Conservation (phyloP, 192 early-diverging fungal genomes). For the Mortierella antarctica region DNA sequence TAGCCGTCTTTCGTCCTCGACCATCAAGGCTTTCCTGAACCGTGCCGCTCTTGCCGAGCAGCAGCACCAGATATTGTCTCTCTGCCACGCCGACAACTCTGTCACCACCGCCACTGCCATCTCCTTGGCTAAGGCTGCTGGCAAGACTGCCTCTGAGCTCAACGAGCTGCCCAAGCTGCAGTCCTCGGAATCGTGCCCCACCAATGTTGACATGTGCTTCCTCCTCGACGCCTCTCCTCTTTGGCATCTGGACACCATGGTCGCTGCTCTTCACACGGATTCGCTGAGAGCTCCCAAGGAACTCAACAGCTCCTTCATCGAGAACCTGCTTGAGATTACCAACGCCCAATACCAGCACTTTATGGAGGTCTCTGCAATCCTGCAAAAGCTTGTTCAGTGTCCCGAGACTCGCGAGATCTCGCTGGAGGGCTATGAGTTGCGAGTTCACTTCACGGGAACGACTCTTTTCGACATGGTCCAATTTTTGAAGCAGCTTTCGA, state of each 20-base stretch:
- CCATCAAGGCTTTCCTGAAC: conserved; percentile 34
- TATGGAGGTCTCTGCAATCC: conserved; percentile 45
- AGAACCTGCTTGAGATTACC: conserved; percentile 42
- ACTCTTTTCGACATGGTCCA: conserved; percentile 42
- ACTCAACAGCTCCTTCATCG: conserved; percentile 33
- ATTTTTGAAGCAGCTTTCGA: conserved; percentile 27
- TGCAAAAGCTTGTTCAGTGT: conserved; percentile 35
- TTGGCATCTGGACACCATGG: conserved; percentile 53
- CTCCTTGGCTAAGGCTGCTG: conserved; percentile 41
- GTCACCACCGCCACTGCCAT: conserved; percentile 31
- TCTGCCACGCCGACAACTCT: conserved; percentile 27
- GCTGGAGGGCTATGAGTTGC: conserved; percentile 46
- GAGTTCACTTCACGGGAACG: conserved; percentile 42
- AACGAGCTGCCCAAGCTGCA: conserved; percentile 34
- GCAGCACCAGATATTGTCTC: conserved; percentile 42
- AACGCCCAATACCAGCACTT: conserved; percentile 52
- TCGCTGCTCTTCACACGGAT: conserved; percentile 45
- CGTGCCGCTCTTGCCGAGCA: conserved; percentile 43
- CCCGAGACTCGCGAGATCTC: conserved; percentile 43
- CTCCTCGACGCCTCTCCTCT: conserved; percentile 47
- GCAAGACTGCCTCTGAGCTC: conserved; percentile 31
- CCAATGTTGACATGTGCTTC: conserved; percentile 50
- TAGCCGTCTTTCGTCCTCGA: conserved; percentile 16
- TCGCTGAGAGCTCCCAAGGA: conserved; percentile 44
- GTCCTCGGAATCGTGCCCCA: conserved; percentile 28